Base-by-base conservation (phyloP, 2,329 filamentous ascomycete species). In the Lecanoromycetidae sp. region DNA sequence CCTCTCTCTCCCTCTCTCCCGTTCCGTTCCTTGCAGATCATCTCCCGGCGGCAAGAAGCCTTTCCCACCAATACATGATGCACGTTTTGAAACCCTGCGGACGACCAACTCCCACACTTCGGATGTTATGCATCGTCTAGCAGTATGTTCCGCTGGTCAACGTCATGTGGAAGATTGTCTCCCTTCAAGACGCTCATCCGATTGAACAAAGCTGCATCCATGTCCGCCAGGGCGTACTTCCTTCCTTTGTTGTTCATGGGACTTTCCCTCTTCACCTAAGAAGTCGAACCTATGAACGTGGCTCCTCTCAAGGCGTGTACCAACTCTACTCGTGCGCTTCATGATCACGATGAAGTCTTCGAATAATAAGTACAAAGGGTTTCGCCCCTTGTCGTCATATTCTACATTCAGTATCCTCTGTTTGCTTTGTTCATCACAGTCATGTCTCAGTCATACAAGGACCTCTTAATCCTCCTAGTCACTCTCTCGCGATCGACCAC, bases 41-140 rank as follows among this genome's bases (percentile, higher is more conserved):
- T n/a, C n/a, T n/a, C n/a, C n/a, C n/a, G n/a, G n/a, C n/a, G n/a
- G n/a, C n/a, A n/a, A n/a, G n/a, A n/a, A n/a, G n/a, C n/a, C n/a
- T n/a, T n/a, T n/a, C n/a, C n/a, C n/a, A n/a, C n/a, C n/a, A n/a
- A n/a, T n/a, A n/a, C n/a, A n/a, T n/a, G n/a, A n/a, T n/a, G n/a
- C n/a, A 30, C 27, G n/a, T 30, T 22, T 15, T 10, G n/a, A 38
- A 38, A n/a, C n/a, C n/a, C n/a, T n/a, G n/a, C n/a, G n/a, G 9
- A 7, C 17, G 19, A 13, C 15, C 38, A 20, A 5, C 9, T 26
- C 20, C 32, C 17, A 41, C 17, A 34, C 15, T 22, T 29, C 44
- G 44, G 36, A 46, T 36, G 20, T 37, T 20, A 22, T 29, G 22
- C 36, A 30, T 47, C 37, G 41, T 46, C 17, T 10, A 40, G 44